Percentiles rank a stretch among this genome's conserved stretches.
Evolutionary conservation across 2,329 filamentous ascomycete species (phyloP).

Genomic region (Shiraia bambusicola): DNA sequence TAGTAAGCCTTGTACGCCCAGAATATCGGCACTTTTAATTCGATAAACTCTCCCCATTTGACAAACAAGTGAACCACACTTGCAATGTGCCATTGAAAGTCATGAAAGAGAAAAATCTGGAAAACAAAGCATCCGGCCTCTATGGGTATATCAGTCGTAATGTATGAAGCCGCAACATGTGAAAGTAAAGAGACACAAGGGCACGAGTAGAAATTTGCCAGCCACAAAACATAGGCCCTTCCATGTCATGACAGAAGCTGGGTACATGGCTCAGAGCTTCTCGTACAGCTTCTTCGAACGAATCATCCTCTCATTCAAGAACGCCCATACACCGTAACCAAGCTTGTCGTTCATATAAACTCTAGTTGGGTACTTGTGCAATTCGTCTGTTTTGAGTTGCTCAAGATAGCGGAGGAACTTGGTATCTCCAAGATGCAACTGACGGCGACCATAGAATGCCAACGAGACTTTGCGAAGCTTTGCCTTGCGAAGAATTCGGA

Average conservation of each 20-base stretch:
- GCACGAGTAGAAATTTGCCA: too few species aligned
- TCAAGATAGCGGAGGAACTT: slow-evolving; percentile 50
- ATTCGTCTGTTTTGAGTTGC: slow-evolving; percentile 48
- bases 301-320: slow-evolving; percentile 39
- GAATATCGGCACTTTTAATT: too few species aligned
- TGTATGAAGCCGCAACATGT: too few species aligned
- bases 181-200: background rate
- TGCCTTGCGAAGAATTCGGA: slow-evolving; percentile 47
- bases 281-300: slow-evolving; percentile 43
- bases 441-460: slow-evolving; percentile 46
- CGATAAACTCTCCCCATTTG: too few species aligned
- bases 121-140: background rate
- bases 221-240: too few species aligned
- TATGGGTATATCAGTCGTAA: too few species aligned
- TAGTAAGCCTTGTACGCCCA: too few species aligned
- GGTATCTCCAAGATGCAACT: slow-evolving; percentile 38
- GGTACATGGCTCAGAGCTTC: slow-evolving; percentile 7
- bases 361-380: slow-evolving; percentile 30
- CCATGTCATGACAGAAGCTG: too few species aligned
- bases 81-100: too few species aligned
- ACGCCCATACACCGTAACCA: slow-evolving; percentile 28
- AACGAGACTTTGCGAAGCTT: slow-evolving; percentile 48
- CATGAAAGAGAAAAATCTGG: background rate
- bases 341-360: slow-evolving; percentile 37
- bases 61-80: too few species aligned